phyloP scores from a whole-genome alignment of 2,329 filamentous ascomycete species.

The Incumbomyces delicatus region DNA sequence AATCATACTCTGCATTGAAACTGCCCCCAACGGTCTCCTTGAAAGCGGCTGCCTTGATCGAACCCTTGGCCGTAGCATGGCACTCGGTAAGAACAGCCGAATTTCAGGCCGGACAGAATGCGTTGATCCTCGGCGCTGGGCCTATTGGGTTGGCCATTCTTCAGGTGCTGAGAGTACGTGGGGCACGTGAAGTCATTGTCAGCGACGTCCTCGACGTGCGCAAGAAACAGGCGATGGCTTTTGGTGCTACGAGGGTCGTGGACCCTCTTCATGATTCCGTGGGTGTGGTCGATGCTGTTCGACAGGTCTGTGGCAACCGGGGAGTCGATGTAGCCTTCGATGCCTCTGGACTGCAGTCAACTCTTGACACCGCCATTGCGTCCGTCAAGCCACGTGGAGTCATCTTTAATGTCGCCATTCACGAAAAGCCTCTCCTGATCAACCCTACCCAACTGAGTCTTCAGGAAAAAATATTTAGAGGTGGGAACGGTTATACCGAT shows the following conservation, averaged over 20 bases:
- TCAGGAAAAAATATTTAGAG: slow-evolving; percentile 25
- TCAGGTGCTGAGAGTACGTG: not conserved
- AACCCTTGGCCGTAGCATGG: not conserved
- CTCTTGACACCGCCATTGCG: not conserved
- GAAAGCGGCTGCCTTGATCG: not conserved
- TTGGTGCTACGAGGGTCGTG: not conserved
- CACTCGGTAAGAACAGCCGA: not conserved
- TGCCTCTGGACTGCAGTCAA: not conserved
- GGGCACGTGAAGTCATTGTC: not conserved
- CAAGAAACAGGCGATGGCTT: not conserved
- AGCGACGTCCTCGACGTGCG: not conserved
- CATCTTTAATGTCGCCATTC: not conserved
- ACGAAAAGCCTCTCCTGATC: not conserved
- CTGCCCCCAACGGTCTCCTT: not conserved
- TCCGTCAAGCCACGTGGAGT: not conserved
- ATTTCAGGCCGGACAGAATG: not conserved
- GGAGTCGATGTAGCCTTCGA: not conserved
- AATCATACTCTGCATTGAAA: not conserved
- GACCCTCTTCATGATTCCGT: too few relatives aligned
- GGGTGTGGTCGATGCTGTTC: not conserved
- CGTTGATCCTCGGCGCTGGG: not conserved
- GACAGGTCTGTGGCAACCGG: not conserved
- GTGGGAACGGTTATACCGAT: slow-evolving; percentile 16
- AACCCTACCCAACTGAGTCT: not conserved
- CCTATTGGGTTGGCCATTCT: not conserved